phyloP scores from a whole-genome alignment of 164 flowering plant species.

The Warburgia ugandensis region DNA sequence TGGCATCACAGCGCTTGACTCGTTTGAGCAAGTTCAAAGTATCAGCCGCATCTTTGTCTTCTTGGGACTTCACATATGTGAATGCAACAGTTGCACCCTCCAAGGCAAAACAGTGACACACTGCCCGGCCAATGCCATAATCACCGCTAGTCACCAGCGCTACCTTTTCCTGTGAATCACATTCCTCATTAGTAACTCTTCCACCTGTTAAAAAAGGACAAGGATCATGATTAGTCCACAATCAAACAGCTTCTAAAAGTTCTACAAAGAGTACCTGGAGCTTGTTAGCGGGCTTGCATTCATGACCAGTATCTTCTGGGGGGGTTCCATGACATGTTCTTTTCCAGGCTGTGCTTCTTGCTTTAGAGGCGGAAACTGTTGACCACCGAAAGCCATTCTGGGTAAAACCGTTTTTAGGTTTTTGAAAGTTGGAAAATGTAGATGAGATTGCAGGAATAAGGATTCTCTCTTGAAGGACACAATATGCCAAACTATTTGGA shows the following conservation, averaged over 20 bases:
- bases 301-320: slow-evolving; percentile 29
- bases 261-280: neutral
- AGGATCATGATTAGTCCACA: too few relatives aligned
- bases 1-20: slow-evolving; percentile 31
- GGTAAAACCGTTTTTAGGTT: too few relatives aligned
- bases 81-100: slow-evolving; percentile 87
- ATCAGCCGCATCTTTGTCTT: slow-evolving; percentile 68
- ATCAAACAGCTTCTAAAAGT: too few relatives aligned
- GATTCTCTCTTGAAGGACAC: too few relatives aligned
- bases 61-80: slow-evolving; percentile 60
- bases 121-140: slow-evolving; percentile 78
- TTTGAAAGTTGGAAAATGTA: too few relatives aligned
- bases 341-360: slow-evolving; percentile 68
- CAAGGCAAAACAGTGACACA: slow-evolving; percentile 41
- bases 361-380: slow-evolving; percentile 51
- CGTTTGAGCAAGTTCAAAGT: slow-evolving; percentile 39
- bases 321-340: slow-evolving; percentile 56
- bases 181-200: too few relatives aligned
- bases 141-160: slow-evolving; percentile 75
- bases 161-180: slow-evolving; percentile 67
- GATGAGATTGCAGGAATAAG: too few relatives aligned
- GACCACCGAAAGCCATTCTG: slow-evolving; percentile 26
- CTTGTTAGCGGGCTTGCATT: slow-evolving; percentile 44
- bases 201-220: too few relatives aligned
- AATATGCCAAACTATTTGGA: too few relatives aligned